Base-by-base conservation (phyloP, 257 asterid species). In the Solanum clarkiae region DNA sequence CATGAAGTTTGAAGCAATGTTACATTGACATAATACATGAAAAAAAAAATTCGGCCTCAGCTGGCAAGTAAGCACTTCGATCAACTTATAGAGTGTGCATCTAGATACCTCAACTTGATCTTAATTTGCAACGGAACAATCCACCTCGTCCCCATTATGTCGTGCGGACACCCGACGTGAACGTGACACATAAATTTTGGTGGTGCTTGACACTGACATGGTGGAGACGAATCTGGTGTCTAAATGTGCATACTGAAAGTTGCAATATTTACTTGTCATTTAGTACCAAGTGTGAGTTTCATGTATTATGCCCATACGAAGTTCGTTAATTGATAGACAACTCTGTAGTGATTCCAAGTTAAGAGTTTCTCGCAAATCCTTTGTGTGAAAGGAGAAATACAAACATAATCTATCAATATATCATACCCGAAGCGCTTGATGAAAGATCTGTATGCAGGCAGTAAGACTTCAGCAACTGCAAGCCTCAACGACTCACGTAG, bases 381-480 rank as follows among this genome's bases (percentile, higher is more conserved):
- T 75, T 9, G 17, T 4, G 22, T 0, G 15, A 29, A 60, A 51
- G 16, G 13, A 49, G 40, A 54, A 47, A 44, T 9, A 85, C 60
- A 20, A 22, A 55, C 85, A 72, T 40, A 77, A 80, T 15, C 16
- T 17, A n/a, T 45, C 29, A 49, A 81, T 16, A 82, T 70, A 29
- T 84, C 94, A 44, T 88, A 97, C 99, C 98, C 99, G 82, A 92
- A 94, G 24, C 99, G 96, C 88, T 93, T 95, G 84, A 92, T 94
- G 93, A 97, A 95, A 90, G 98, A 94, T 88, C 98, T 86, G 91
- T 97, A 97, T 74, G 99, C 99, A 84, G 99, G 98, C 74, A 97
- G 93, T 89, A 97, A 80, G 84, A 97, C 93, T 91, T 97, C 99
- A 80, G 98, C 99, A 66, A 97, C 99, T 54, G 99, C 99, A 66